phyloP scores from a whole-genome alignment of 108 stramenopile species.

The Ochromonas danica region DNA sequence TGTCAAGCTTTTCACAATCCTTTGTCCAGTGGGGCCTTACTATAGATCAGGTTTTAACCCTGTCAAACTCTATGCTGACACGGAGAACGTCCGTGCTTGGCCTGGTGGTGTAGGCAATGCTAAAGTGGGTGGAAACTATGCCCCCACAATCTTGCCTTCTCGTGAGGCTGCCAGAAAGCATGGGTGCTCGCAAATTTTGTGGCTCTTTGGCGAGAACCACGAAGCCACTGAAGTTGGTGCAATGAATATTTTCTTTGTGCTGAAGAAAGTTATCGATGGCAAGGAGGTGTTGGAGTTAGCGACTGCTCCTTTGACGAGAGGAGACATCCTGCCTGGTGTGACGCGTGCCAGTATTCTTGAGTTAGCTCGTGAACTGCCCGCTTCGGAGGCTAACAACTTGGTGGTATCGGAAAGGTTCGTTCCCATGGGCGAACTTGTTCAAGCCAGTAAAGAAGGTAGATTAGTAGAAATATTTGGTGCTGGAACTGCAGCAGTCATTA shows the following conservation, averaged over 20 bases:
- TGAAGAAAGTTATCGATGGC: slow-evolving; percentile 55
- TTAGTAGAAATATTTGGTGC: slow-evolving; percentile 89
- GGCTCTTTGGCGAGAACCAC: slow-evolving; percentile 82
- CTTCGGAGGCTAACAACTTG: slow-evolving; percentile 41
- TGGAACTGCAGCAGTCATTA: slow-evolving; percentile 93
- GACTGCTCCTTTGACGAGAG: slow-evolving; percentile 80
- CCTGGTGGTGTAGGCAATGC: slow-evolving; percentile 83
- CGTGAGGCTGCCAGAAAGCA: slow-evolving; percentile 63
- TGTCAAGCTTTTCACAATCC: slow-evolving; percentile 73
- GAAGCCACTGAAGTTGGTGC: slow-evolving; percentile 88
- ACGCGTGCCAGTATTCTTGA: slow-evolving; percentile 79
- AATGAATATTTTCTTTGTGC: slow-evolving; percentile 92
- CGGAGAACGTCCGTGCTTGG: slow-evolving; percentile 83
- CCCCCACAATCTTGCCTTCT: slow-evolving; percentile 80
- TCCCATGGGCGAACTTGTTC: slow-evolving; percentile 74
- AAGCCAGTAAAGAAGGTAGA: slow-evolving; percentile 69
- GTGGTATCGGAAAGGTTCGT: slow-evolving; percentile 61
- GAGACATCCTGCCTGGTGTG: slow-evolving; percentile 91
- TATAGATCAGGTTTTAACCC: slow-evolving; percentile 88
- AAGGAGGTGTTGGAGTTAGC: slow-evolving; percentile 70
- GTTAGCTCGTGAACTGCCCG: slow-evolving; percentile 68
- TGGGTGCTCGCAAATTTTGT: slow-evolving; percentile 84
- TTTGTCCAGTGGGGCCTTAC: slow-evolving; percentile 86
- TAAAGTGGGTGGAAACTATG: slow-evolving; percentile 95
- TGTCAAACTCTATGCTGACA: slow-evolving; percentile 77